These are phyloP conservation scores for Spathaspora girioi DNA, from an alignment of 805 yeast genomes.

Conservation along the genomic window DNA sequence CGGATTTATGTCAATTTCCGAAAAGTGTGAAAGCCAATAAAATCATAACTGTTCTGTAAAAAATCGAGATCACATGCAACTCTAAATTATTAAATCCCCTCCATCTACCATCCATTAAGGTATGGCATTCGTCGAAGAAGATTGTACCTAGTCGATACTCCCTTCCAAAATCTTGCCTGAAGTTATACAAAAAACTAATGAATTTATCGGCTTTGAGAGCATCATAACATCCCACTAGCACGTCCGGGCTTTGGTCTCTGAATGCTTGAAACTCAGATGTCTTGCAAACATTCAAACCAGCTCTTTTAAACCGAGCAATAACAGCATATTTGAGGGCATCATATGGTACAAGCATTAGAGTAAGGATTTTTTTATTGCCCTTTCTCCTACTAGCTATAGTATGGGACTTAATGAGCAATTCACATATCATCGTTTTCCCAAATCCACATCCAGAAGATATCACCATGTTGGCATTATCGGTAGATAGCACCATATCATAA, in stretches of 20 bases:
- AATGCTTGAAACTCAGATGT: not conserved
- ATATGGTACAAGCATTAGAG: not conserved
- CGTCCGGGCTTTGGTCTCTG: not conserved
- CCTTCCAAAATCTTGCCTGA: not conserved
- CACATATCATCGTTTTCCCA: no score
- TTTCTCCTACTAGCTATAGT: not conserved
- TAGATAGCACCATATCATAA: no score
- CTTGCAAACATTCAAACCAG: not conserved
- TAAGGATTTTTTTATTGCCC: not conserved
- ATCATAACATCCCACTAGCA: not conserved
- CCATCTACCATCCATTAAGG: no score
- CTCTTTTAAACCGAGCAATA: not conserved
- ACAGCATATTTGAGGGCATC: not conserved
- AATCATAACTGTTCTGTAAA: not conserved
- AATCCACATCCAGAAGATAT: no score
- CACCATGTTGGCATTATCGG: no score
- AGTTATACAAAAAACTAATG: not conserved
- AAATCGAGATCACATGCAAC: not conserved
- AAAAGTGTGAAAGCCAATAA: no score
- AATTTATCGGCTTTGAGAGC: not conserved
- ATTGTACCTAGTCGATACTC: not conserved
- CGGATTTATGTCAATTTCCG: no score
- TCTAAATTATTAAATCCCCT: not conserved
- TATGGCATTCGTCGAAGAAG: no score
- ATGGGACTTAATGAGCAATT: not conserved